phyloP scores from a whole-genome alignment of 2,329 filamentous ascomycete species.

The Ophiosphaerella herpotricha region DNA sequence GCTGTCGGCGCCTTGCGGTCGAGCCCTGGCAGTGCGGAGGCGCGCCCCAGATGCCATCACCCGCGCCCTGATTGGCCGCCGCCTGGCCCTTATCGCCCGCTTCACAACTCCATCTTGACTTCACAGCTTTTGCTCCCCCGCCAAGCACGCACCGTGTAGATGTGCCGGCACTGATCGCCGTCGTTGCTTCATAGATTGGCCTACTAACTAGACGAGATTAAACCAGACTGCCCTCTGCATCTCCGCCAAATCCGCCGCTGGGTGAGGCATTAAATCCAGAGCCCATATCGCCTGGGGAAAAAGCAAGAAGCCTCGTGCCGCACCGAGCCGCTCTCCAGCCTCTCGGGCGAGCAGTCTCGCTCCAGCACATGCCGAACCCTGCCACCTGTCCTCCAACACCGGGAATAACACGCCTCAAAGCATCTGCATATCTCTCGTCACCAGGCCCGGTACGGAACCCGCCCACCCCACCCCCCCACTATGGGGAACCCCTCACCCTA shows the following conservation, averaged over 20 bases:
- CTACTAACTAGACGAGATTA: too few relatives aligned
- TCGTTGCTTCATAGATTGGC: too few relatives aligned
- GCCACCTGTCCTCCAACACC: neutral
- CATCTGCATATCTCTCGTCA: slow-evolving; percentile 41
- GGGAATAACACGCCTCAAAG: slow-evolving; percentile 7
- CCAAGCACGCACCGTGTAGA: neutral
- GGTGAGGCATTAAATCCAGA: too few relatives aligned
- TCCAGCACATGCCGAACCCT: too few relatives aligned
- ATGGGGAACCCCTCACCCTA: too few relatives aligned
- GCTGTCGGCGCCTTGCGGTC: slow-evolving; percentile 13
- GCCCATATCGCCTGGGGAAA: too few relatives aligned
- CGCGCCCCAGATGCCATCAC: slow-evolving; percentile 9
- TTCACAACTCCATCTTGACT: neutral
- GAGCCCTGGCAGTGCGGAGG: neutral
- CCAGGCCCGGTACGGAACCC: slow-evolving; percentile 38
- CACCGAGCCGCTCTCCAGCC: too few relatives aligned
- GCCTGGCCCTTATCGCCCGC: slow-evolving; percentile 14
- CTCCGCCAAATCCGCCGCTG: too few relatives aligned
- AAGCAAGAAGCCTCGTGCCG: too few relatives aligned
- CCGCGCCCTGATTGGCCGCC: slow-evolving; percentile 13
- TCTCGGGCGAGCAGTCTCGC: too few relatives aligned
- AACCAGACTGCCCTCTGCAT: too few relatives aligned
- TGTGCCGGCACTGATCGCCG: neutral
- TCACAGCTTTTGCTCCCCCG: neutral
- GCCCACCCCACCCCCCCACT: slow-evolving; percentile 1